These are phyloP conservation scores for Trichophyton benhamiae DNA, from an alignment of 2,329 filamentous ascomycete species.

Conservation along the genomic window DNA sequence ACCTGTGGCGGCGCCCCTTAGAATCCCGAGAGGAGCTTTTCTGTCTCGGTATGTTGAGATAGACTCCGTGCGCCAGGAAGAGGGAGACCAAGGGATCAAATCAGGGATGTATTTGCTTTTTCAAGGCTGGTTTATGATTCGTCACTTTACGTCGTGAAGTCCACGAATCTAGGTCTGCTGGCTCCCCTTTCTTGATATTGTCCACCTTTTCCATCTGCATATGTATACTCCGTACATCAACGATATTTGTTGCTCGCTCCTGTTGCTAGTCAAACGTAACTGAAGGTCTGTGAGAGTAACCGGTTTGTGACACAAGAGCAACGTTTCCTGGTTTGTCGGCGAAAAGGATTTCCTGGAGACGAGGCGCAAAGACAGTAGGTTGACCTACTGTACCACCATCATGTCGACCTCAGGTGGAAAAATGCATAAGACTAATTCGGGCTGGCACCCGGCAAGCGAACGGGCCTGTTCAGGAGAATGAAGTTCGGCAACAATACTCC, in stretches of 20 bases:
- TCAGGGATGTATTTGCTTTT: background rate
- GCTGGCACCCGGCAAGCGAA: background rate
- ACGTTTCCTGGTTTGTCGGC: constrained; percentile 3
- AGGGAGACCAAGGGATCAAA: background rate
- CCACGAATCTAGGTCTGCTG: background rate
- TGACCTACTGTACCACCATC: background rate
- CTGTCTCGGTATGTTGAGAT: background rate
- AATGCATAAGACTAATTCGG: background rate
- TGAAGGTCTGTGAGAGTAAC: background rate
- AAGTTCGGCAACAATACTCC: background rate
- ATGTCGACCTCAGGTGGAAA: background rate
- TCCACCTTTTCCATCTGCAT: background rate
- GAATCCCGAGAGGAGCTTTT: background rate
- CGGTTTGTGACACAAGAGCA: background rate
- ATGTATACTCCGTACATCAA: background rate
- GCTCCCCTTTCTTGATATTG: background rate
- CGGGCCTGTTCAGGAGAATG: background rate
- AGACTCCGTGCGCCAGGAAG: background rate
- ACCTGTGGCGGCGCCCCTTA: constrained; percentile 1
- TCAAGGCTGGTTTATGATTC: background rate
- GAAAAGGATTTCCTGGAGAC: background rate
- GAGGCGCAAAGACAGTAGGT: background rate
- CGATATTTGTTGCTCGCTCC: background rate
- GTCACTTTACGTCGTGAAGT: background rate
- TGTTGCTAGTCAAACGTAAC: constrained; percentile 1